Base-by-base conservation (phyloP, 2,329 filamentous ascomycete species). In the Aspergillus neotritici region DNA sequence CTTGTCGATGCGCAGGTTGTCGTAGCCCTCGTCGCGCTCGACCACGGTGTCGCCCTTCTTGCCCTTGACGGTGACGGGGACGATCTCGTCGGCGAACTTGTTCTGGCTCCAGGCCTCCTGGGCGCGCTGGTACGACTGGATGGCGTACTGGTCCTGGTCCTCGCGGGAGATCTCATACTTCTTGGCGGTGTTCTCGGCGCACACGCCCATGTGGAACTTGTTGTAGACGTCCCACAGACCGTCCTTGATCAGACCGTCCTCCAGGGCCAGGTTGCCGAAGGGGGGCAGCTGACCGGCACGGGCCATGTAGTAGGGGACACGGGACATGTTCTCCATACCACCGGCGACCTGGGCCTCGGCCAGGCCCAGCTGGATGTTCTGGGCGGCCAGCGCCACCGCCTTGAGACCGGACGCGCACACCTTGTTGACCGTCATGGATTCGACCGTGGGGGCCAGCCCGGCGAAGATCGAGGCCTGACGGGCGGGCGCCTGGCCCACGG, bases 271-370 rank as follows among this genome's bases (percentile, higher is more conserved):
- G 58, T 95, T 82, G 29, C 93, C 93, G 60, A 97, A 96, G 0
- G 88, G 74, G 1, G 90, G 87, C 55, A 93, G 75, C 49, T 85
- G 80, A 59, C 82, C 87, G n/a, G 88, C 81, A 28, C 93, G 82
- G 6, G 86, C 82, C 25, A 94, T 71, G 63, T 96, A 97, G 69
- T 94, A 94, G 3, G 93, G 93, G 4, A 95, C 88, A 31, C 86
- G 79, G 5, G 87, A 87, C 93, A 98, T 98, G 69, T 87, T 96
- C 73, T 98, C 93, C 86, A 98, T 96, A 41, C 93, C 93, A 49
- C 93, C 93, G 1, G 93, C 93, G 6, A 97, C 77, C 64, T 94
- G 86, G 0, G 86, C 90, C 59, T 94, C 87, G 12, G 88, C 80
- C 8, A 94, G 77, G 4, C 93, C 91, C 9, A 98, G 79, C 68